A percentile compares a stretch with the other conserved stretches of the same genome.
Evolutionary conservation across 805 yeast species (phyloP).

Genomic region (Starmera amethionina): DNA sequence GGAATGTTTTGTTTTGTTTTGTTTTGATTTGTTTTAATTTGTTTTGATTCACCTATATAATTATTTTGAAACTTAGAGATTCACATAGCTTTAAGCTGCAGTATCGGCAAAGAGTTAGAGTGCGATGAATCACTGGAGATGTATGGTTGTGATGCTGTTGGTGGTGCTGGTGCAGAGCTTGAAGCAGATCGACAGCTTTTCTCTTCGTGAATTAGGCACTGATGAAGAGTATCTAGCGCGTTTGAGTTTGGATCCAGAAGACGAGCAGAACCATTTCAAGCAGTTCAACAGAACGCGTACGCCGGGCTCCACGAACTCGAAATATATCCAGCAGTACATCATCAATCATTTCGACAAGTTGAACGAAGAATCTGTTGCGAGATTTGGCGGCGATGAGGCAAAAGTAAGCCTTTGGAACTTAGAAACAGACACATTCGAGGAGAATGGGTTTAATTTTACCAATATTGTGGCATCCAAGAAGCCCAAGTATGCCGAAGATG

Average conservation of each 20-base stretch:
- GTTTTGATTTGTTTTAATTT: no score
- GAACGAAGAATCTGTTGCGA: constrained; percentile 15
- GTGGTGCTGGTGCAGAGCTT: no score
- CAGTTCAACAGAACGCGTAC: constrained; percentile 29
- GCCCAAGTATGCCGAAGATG: constrained; percentile 6
- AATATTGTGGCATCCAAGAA: constrained; percentile 26
- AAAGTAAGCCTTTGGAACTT: constrained; percentile 14
- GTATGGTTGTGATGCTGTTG: no score
- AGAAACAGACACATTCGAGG: constrained; percentile 26
- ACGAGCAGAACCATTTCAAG: constrained; percentile 10
- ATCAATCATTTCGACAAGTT: constrained; percentile 21
- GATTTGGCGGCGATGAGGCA: constrained; percentile 2
- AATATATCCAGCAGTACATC: constrained; percentile 27
- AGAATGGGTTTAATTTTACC: constrained; percentile 25
- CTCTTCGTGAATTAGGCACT: constrained; percentile 3
- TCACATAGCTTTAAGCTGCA: no score
- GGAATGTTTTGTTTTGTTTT: no score
- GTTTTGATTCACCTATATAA: no score
- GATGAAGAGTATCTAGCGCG: background rate
- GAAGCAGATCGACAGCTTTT: background rate
- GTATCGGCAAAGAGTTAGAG: no score
- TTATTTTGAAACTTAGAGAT: no score
- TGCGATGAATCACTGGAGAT: no score
- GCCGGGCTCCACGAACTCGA: constrained; percentile 34
- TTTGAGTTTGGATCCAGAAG: constrained; percentile 8